Conservation (phyloP, 116 monocot species). For the Dioscorea cayenensis region DNA sequence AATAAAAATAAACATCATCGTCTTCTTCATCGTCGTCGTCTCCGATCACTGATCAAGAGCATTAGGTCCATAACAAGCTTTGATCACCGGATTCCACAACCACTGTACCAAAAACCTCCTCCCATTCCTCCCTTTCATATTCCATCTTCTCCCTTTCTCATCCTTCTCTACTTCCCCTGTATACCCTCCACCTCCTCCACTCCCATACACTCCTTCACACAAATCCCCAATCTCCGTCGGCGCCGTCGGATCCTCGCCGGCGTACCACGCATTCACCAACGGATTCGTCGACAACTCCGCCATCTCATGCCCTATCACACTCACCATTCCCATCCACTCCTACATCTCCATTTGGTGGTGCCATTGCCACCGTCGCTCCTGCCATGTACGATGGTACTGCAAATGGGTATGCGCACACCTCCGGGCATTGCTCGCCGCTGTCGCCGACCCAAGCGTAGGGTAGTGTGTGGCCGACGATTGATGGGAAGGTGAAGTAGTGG, state of each 20-base stretch:
- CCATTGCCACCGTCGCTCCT: conserved; percentile 33
- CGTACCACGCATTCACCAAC: conserved; percentile 81
- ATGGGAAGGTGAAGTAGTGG: conserved; percentile 94
- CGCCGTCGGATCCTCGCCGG: conserved; percentile 78
- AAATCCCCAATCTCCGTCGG: conserved; percentile 82
- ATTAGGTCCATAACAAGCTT: conserved; percentile 69
- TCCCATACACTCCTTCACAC: conserved; percentile 75
- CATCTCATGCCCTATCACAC: conserved; percentile 73
- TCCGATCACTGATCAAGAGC: conserved; percentile 25
- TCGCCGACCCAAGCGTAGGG: conserved; percentile 88
- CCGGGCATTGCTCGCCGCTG: conserved; percentile 69
- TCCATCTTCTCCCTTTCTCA: conserved; percentile 38
- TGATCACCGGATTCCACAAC: conserved; percentile 60
- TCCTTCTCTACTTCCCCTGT: conserved; percentile 54
- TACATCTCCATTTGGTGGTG: conserved; percentile 63
- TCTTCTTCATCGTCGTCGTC: too few species aligned
- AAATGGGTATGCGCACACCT: conserved; percentile 83
- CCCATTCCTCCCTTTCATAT: conserved; percentile 53
- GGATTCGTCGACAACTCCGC: conserved; percentile 80
- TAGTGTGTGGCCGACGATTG: conserved; percentile 77
- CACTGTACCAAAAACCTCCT: conserved; percentile 70
- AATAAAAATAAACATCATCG: too few species aligned
- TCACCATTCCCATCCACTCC: conserved; percentile 81
- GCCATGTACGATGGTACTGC: conserved; percentile 71
- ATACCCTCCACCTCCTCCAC: conserved; percentile 76